Conservation (phyloP, 257 asterid genomes). For the Nicotiana benthamiana region DNA sequence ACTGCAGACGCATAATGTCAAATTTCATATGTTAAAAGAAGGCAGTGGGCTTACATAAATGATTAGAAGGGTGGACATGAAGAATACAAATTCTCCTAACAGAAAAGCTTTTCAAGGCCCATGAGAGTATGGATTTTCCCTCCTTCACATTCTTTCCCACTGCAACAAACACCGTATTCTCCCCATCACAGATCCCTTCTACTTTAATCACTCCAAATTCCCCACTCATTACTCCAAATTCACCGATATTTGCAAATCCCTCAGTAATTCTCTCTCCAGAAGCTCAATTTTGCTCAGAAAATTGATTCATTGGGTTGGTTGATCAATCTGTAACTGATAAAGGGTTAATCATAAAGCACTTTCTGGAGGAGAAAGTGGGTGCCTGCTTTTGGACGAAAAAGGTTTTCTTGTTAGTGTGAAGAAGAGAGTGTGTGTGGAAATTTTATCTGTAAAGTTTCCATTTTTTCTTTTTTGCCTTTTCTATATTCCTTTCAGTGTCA, state of each 20-base stretch:
- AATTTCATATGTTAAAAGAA: not conserved
- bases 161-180: conserved; percentile 49
- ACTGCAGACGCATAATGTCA: not conserved
- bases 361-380: not conserved
- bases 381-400: not conserved
- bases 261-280: not conserved
- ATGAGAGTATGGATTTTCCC: conserved; percentile 52
- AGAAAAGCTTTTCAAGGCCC: conserved; percentile 50
- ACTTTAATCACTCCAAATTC: conserved; percentile 30
- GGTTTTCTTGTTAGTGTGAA: not conserved
- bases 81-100: conserved; percentile 50
- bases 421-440: not conserved
- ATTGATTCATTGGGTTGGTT: not conserved
- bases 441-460: not conserved
- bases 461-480: not conserved
- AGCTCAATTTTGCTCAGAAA: not conserved
- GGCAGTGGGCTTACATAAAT: conserved; percentile 29
- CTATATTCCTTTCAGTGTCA: not conserved
- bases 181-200: conserved; percentile 28
- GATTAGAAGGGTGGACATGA: conserved; percentile 71
- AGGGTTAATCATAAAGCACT: conserved; percentile 2
- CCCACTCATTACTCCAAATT: conserved; percentile 32
- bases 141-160: conserved; percentile 66
- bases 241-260: not conserved
- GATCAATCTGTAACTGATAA: not conserved